Evolutionary conservation across 179 eudicot genomes (phyloP), one percentile per base, ranked within the genome.

Genomic region (Drosera spatulata): DNA sequence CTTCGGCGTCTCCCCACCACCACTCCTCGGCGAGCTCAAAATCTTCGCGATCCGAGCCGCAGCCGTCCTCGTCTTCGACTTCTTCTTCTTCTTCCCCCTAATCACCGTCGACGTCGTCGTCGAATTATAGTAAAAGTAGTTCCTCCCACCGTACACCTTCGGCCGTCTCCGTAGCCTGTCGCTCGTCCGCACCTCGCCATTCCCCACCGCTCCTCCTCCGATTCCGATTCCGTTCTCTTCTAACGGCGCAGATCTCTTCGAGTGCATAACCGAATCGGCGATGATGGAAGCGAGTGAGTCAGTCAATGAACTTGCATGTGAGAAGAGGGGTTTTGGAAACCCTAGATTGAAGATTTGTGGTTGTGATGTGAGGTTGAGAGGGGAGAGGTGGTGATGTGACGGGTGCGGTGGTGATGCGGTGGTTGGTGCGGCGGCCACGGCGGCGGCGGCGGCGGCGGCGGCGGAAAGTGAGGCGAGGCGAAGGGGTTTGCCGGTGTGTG

Each of bases 41-140:
- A 79, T 71, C 72, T 86, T 89, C 5, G 96, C 99, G 70, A 93
- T 86, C 58, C 77, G 87, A 61, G 86, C 82, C 41, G 99, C 96
- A 15, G 96, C 87, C 14, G 95, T 81, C 42, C 96, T 73, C 2
- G 83, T 76, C 66, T 85, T 89, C 6, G 79, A 61, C 77, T 88
- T 85, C 66, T 69, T 80, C 69, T 77, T 65, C 75, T 76, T 82
- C 41, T 84, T 77, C 60, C 84, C 76, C 12, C 73, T 64, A 10
- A 72, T 22, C 33, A 22, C 33, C 33, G 33, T 22, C 33, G 33
- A 22, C 33, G 33, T 71, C 0, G 68, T 5, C 4, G 76, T 66
- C 39, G 80, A 2, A 45, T 71, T 69, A 59, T 79, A 89, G 43
- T 77, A 56, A 50, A 67, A 70, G 14, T 60, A 57, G 12, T 82